Evolutionary conservation across 2,329 filamentous ascomycete species (phyloP).

Genomic region (Fusarium falciforme): DNA sequence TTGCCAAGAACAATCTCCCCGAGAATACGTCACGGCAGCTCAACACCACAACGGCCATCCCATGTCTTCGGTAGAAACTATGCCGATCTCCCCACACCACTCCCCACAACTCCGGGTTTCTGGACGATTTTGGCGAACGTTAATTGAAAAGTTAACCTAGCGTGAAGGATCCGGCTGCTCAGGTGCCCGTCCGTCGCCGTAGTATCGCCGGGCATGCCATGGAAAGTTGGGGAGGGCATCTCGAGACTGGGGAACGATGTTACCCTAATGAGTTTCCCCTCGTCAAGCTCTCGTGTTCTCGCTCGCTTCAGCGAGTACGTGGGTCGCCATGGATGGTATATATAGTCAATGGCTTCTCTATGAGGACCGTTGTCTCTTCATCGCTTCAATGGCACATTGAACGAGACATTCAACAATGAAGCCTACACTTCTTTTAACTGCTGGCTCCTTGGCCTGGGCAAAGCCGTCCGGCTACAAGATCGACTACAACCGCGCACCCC

Average conservation of each 20-base stretch:
- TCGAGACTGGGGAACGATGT: constrained; percentile 25
- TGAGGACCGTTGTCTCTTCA: neutral
- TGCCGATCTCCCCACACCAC: constrained; percentile 38
- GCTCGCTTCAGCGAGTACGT: constrained; percentile 18
- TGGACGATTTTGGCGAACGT: constrained; percentile 16
- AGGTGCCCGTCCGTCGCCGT: constrained; percentile 21
- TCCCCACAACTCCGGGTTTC: constrained; percentile 36
- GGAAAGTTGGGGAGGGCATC: neutral
- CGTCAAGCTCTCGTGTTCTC: constrained; percentile 22
- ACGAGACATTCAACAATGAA: constrained; percentile 21
- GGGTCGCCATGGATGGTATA: constrained; percentile 12
- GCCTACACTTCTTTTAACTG: constrained; percentile 21
- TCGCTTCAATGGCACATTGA: neutral
- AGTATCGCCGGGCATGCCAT: constrained; percentile 27
- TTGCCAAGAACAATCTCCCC: constrained; percentile 24
- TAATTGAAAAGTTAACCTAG: constrained; percentile 13
- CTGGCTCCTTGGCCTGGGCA: constrained; percentile 30
- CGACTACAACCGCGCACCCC: constrained; percentile 52
- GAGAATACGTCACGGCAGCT: constrained; percentile 28
- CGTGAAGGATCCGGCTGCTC: neutral
- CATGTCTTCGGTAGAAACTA: constrained; percentile 10
- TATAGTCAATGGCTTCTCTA: constrained; percentile 14
- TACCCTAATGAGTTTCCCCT: constrained; percentile 9
- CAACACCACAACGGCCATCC: constrained; percentile 22
- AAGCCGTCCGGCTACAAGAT: constrained; percentile 33